Base-by-base conservation (phyloP, 2,329 filamentous ascomycete genomes). In the Colletotrichum falcatum region DNA sequence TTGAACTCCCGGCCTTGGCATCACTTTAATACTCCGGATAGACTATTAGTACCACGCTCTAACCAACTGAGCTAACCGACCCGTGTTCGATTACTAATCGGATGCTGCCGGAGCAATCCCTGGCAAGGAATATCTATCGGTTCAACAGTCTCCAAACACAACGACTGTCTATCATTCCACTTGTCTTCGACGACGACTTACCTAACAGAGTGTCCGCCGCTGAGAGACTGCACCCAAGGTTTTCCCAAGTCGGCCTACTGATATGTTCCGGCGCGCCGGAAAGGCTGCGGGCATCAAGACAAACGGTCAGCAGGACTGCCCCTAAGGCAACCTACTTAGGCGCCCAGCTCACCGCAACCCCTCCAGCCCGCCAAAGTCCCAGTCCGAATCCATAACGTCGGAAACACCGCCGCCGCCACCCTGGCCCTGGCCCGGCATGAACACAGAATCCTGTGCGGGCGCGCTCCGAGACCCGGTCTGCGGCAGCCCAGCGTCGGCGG, bases 1-100 rank as follows among this genome's bases (percentile, higher is more conserved):
- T 69, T 65, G 61, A 69, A 65, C 66, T 69, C 66, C 66, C 66
- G 66, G n/a, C 66, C 66, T 69, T 69, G 66, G 61, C 66, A 65
- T 65, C 55, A 69, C 66, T 12, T 12, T 4, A n/a, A 65, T 37
- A 65, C 60, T 46, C 16, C 23, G 1, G 61, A 1, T 69, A 26
- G 30, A 46, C 55, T 65, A 69, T 65, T 69, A 65, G 66, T 69
- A 69, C 66, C 66, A 69, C 61, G 66, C 66, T 69, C 66, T 69
- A 69, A 69, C 66, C 66, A 65, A 69, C 61, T 69, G 66, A 65
- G 61, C 66, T 69, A 65, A 61, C 56, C 67, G 63, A 42, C 39
- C 37, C 14, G 14, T 5, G 14, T 5, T 39, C 37, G 37, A 18
- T 1, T 2, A 37, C 35, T 9, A 33, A 33, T 33, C 30, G 30